Conservation (phyloP, 352 stramenopile species). For the Aphanomyces astaci region DNA sequence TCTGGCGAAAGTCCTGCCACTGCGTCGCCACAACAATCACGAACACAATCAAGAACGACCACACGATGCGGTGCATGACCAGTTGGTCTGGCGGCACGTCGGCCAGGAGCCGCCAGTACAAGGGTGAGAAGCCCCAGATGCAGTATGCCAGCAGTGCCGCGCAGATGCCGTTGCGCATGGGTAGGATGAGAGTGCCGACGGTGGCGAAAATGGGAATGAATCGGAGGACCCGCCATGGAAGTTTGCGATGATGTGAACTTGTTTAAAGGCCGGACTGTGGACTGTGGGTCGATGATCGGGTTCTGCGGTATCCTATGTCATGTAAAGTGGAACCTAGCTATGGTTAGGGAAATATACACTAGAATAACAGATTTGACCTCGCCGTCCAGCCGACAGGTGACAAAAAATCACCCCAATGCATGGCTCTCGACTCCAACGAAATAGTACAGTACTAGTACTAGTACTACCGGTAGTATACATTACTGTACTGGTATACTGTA, state of each 20-base stretch:
- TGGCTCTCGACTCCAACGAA: no score
- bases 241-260: neutral
- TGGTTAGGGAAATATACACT: neutral
- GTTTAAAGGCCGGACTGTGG: neutral
- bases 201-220: neutral
- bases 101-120: conserved; percentile 20
- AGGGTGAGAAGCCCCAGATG: conserved; percentile 20
- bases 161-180: neutral
- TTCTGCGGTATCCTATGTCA: neutral
- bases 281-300: neutral
- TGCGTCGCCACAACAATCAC: neutral
- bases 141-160: conserved; percentile 14
- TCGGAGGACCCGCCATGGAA: neutral
- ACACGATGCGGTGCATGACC: conserved; percentile 15
- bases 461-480: no score
- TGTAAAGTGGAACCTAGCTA: neutral
- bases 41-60: conserved; percentile 17
- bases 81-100: conserved; percentile 17
- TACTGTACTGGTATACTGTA: no score
- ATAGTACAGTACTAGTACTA: no score
- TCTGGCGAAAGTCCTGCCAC: neutral
- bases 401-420: no score
- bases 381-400: neutral
- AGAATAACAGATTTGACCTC: neutral
- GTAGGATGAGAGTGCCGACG: neutral